Conservation (phyloP, 169 alveolate genomes). For the Eimeria mitis region DNA sequence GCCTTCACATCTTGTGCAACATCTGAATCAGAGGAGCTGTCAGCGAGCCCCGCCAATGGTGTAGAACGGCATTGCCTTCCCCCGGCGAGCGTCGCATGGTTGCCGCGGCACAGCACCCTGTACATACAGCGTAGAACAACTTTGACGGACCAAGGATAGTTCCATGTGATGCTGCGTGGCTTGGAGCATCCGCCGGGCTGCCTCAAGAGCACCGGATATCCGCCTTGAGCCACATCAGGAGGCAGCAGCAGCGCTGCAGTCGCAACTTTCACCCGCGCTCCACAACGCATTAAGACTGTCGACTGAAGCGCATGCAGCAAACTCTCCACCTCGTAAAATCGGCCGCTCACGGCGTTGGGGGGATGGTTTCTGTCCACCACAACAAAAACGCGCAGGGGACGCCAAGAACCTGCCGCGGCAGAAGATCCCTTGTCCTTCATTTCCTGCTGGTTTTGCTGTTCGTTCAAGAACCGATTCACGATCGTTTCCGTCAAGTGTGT, state of each 20-base stretch:
- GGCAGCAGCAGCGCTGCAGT: slow-evolving; percentile 66
- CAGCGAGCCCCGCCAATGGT: not conserved
- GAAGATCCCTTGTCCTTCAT: not conserved
- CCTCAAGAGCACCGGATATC: not conserved
- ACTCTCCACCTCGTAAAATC: slow-evolving; percentile 24
- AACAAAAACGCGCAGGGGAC: slow-evolving; percentile 49
- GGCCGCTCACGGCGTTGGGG: slow-evolving; percentile 54
- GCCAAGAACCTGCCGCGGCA: not conserved
- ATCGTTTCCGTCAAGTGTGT: not conserved
- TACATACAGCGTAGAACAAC: slow-evolving; percentile 53
- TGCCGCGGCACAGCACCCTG: slow-evolving; percentile 51
- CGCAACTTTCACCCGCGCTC: slow-evolving; percentile 24
- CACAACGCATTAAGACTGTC: not conserved
- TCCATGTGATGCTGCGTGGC: not conserved
- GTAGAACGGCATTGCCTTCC: not conserved
- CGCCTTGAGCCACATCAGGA: slow-evolving; percentile 37
- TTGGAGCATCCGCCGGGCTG: not conserved
- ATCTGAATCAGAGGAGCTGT: not conserved
- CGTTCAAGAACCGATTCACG: not conserved
- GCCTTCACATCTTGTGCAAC: slow-evolving; percentile 10
- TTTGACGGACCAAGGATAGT: slow-evolving; percentile 42
- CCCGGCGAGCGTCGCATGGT: slow-evolving; percentile 47
- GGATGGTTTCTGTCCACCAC: slow-evolving; percentile 63
- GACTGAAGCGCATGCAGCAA: slow-evolving; percentile 18
- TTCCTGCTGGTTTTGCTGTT: not conserved